A percentile compares a stretch with the other conserved stretches of the same genome.
Evolutionary conservation across 768 basidiomycete species (phyloP).

Genomic region (Cantharellus cinnabarinus): DNA sequence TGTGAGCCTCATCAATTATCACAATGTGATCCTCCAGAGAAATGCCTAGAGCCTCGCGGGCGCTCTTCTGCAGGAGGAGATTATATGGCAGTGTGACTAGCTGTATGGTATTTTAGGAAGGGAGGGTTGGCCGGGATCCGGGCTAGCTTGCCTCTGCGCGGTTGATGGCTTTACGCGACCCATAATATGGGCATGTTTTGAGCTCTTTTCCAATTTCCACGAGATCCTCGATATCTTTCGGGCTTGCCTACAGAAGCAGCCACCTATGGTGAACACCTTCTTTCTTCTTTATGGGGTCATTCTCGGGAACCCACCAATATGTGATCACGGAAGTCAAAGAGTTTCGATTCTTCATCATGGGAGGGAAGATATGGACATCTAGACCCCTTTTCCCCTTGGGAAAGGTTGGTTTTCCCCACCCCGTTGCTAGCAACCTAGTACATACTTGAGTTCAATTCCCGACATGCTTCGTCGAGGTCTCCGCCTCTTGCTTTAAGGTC

Average conservation of each 20-base stretch:
- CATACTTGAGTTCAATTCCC: constrained; percentile 56
- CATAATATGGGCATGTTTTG: constrained; percentile 83
- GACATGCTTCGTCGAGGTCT: constrained; percentile 75
- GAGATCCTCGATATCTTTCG: constrained; percentile 90
- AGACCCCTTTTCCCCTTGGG: constrained; percentile 22
- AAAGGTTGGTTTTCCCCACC: too few relatives aligned
- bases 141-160: constrained; percentile 55
- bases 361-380: constrained; percentile 63
- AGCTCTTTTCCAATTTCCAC: constrained; percentile 45
- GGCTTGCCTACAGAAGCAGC: constrained; percentile 36
- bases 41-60: constrained; percentile 75
- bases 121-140: not conserved
- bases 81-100: constrained; percentile 89
- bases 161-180: constrained; percentile 65
- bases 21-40: constrained; percentile 68
- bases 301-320: constrained; percentile 36
- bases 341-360: constrained; percentile 39
- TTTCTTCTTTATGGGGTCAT: constrained; percentile 1
- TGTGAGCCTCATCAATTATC: constrained; percentile 92
- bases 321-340: constrained; percentile 75
- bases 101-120: constrained; percentile 20
- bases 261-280: not conserved
- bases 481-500: constrained; percentile 33
- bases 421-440: not conserved
- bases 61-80: constrained; percentile 60